Evolutionary conservation across 2,329 filamentous ascomycete genomes (phyloP).

Genomic region (Beauveria caledonica): DNA sequence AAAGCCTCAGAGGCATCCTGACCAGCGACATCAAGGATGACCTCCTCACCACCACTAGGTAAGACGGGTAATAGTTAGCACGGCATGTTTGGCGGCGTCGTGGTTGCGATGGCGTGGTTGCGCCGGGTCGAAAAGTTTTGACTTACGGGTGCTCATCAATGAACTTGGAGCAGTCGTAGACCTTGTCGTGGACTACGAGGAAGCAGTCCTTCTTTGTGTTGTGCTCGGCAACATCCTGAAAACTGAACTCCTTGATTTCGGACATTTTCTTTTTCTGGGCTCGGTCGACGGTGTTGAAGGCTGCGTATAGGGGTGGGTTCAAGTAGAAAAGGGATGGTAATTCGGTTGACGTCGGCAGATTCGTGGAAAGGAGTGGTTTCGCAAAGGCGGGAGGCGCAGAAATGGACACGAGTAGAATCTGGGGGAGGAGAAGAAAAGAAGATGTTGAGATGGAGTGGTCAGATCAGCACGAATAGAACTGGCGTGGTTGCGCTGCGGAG

Average conservation of each 20-base stretch:
- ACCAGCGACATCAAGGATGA: conserved; percentile 89
- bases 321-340: background rate
- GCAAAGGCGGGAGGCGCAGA: background rate
- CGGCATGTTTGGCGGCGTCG: background rate
- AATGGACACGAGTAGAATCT: background rate
- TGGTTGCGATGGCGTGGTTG: background rate
- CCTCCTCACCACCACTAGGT: conserved; percentile 88
- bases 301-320: background rate
- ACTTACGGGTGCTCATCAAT: conserved; percentile 92
- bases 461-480: conserved; percentile 1
- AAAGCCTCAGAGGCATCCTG: conserved; percentile 97
- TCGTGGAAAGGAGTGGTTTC: background rate
- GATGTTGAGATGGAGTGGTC: background rate
- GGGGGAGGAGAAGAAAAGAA: background rate
- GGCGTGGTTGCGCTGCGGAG: conserved; percentile 1
- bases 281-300: background rate
- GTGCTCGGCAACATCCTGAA: conserved; percentile 75
- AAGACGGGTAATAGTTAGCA: background rate
- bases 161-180: conserved; percentile 86
- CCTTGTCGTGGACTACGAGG: conserved; percentile 89
- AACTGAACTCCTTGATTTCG: conserved; percentile 51
- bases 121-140: background rate
- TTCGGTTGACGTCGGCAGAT: background rate
- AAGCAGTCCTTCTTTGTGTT: conserved; percentile 91
- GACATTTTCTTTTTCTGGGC: conserved; percentile 22